A percentile compares a stretch with the other conserved stretches of the same genome.
phyloP scores from a whole-genome alignment of 495 filamentous ascomycete species.

The Halenospora varia region DNA sequence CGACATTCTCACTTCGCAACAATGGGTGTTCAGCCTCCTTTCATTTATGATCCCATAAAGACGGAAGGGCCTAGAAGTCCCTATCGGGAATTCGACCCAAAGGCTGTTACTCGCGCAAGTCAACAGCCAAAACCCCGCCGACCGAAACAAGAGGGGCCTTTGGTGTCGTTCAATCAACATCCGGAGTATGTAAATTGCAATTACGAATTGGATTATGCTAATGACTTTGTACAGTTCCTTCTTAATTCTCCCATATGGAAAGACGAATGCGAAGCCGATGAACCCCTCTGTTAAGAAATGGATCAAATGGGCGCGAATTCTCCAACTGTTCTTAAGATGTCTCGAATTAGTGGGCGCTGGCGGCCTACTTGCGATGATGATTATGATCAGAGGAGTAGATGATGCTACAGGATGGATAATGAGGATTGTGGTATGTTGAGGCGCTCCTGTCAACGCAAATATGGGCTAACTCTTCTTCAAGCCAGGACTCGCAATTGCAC shows the following conservation, averaged over 20 bases:
- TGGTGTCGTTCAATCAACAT: constrained; percentile 75
- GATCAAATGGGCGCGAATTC: constrained; percentile 59
- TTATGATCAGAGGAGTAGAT: constrained; percentile 64
- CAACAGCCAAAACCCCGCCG: constrained; percentile 49
- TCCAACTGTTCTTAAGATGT: constrained; percentile 63
- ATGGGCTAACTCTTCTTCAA: constrained; percentile 9
- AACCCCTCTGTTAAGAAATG: constrained; percentile 60
- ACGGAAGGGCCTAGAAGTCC: constrained; percentile 29
- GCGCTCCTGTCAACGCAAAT: not conserved
- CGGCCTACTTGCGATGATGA: constrained; percentile 66
- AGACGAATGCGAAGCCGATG: constrained; percentile 58
- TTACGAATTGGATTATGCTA: not conserved
- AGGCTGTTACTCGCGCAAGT: constrained; percentile 72
- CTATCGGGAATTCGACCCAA: constrained; percentile 71
- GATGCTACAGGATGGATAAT: constrained; percentile 67
- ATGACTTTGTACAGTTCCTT: constrained; percentile 28
- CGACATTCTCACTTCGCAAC: not conserved
- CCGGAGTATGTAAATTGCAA: constrained; percentile 61
- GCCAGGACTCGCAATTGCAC: constrained; percentile 68
- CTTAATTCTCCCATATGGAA: constrained; percentile 43
- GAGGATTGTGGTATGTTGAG: constrained; percentile 62
- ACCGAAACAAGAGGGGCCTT: constrained; percentile 65
- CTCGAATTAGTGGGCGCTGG: constrained; percentile 62
- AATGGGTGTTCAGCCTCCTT: constrained; percentile 61
- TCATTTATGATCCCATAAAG: constrained; percentile 62